Evolutionary conservation across 2,329 filamentous ascomycete species (phyloP), one percentile per base, ranked within the genome.

Genomic region (Exserohilum turcica): DNA sequence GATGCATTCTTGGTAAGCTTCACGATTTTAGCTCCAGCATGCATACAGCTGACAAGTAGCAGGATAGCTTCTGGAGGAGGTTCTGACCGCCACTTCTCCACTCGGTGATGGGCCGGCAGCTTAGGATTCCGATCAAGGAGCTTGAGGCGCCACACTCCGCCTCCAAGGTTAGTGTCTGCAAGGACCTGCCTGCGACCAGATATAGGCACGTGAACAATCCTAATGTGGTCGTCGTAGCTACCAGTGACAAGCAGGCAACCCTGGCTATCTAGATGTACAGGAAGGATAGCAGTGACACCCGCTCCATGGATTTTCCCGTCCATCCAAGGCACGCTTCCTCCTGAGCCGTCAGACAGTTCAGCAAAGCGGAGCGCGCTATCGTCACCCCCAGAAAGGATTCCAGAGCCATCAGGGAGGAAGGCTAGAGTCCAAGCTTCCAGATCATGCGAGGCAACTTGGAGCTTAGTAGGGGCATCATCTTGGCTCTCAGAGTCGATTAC

Each of bases 121-220:
- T 54, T 44, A 4, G 56, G 53, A 18, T 61, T 60, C 35, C 59
- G 54, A 31, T 67, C 54, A 8, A 91, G 75, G 33, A 89, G 64
- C 68, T 90, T 90, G 48, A 97, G 71, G 51, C 93, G 82, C 92
- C 94, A 99, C 2, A 97, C 93, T 1, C 92, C 92, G 19, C 89
- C 92, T 2, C 80, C 84, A 0, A 97, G 80, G 45, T 88, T 80
- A 45, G 81, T 64, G 54, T 91, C 86, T 0, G 84, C 81, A 5
- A 92, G 80, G 2, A 87, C 75, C 28, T 78, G 79, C 39, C 76
- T 78, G 4, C 78, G 75, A 13, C 77, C 72, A 9, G 65, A 40
- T 2, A 52, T 24, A 3, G 73, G 66, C 70, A 60, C 76, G 1
- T 80, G 72, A 43, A 89, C 82, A 1, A 96, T 79, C 10, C 93